Base-by-base conservation (phyloP, 2,329 filamentous ascomycete genomes). In the Gyromitra esculenta region DNA sequence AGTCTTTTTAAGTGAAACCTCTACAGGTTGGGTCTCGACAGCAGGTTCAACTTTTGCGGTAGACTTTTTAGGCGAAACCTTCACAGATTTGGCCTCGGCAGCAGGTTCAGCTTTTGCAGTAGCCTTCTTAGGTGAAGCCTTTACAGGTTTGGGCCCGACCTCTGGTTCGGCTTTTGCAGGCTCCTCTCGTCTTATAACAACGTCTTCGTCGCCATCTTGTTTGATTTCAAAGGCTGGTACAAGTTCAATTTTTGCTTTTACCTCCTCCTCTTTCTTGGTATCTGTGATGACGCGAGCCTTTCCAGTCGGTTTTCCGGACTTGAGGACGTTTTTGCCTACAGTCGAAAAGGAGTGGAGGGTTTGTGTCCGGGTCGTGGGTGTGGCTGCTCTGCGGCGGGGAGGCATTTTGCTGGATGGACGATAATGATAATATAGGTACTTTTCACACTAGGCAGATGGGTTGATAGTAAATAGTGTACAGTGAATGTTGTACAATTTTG, bases 191-290 rank as follows among this genome's bases (percentile, higher is more conserved):
- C 37, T 78, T 13, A 77, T 21, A 37, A 76, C 37, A 43, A 75
- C 65, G 18, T 77, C 77, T 54, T 77, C 77, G 31, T 77, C 77
- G 43, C 77, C 75, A 11, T 77, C 67, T 56, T 77, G 71, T 50
- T 65, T 64, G 63, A 77, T 70, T 50, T 74, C 71, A 7, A 64
- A 45, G 15, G 45, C 9, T n/a, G 65, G 56, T 15, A 57, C 50
- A 50, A 68, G 37, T 11, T 65, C 43, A 45, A 67, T 31, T 9
- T 62, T 78, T 31, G 59, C 52, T 15, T 52, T 45, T 11, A 37
- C 31, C 5, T 56, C 41, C 37, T 45, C 59, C 41, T 73, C 70
- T 48, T 71, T 74, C 37, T 76, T 78, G n/a, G 63, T 31, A 48
- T 67, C 73, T 13, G 56, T 56, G 15, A 31, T 59, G 2, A 52